Conservation (phyloP, 2,329 filamentous ascomycete species). For the Aspergillus udagawae region DNA sequence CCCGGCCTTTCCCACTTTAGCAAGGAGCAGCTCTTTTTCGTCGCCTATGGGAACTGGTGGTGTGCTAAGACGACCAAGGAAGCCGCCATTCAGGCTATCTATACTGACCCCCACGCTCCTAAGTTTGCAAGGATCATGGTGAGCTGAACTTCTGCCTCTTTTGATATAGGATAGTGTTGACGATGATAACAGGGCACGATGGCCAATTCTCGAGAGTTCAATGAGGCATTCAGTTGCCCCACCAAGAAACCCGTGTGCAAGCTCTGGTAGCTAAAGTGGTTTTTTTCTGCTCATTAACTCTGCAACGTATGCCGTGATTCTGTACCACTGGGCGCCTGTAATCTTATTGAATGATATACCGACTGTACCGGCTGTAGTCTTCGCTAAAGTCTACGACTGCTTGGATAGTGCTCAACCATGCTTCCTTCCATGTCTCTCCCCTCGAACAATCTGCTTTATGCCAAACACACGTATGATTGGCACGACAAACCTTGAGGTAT, state of each 20-base stretch:
- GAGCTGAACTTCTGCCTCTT: constrained; percentile 16
- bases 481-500: no score
- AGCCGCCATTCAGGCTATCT: constrained; percentile 54
- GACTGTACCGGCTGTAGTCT: not conserved
- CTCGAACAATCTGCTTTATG: not conserved
- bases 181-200: constrained; percentile 50
- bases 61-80: constrained; percentile 62
- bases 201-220: constrained; percentile 64
- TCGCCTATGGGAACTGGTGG: constrained; percentile 63
- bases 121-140: constrained; percentile 55
- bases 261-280: constrained; percentile 54
- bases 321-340: not conserved
- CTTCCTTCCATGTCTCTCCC: not conserved
- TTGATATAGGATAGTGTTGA: constrained; percentile 1
- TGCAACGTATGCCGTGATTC: not conserved
- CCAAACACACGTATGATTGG: no score
- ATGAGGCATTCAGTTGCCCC: constrained; percentile 63
- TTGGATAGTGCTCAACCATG: not conserved
- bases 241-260: constrained; percentile 64
- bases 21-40: constrained; percentile 67
- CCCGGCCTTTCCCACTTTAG: constrained; percentile 61
- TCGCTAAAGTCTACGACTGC: not conserved
- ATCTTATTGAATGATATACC: not conserved
- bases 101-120: constrained; percentile 63
- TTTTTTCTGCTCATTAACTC: constrained; percentile 4